Base-by-base conservation (phyloP, 345 rosid species). In the Citrus mangshanensis region DNA sequence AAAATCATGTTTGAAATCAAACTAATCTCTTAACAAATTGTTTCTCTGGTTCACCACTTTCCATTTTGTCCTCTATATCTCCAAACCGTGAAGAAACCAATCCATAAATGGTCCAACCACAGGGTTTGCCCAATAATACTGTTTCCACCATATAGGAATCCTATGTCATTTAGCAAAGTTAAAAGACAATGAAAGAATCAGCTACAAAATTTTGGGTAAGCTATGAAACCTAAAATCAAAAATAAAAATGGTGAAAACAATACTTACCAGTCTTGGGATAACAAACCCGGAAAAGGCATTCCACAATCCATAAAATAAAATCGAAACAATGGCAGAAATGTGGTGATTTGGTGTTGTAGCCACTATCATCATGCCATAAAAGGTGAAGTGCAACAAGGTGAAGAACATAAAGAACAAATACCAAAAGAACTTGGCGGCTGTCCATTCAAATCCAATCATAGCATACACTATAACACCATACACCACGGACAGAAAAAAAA, bases 111-210 rank as follows among this genome's bases (percentile, higher is more conserved):
- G 87, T 86, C 91, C 91, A 91, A 24, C 40, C 19, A 88, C 68
- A 0, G 91, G 94, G 73, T 85, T 79, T 9, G 51, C 92, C 91
- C 94, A 89, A 70, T 70, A 88, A 77, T 89, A 88, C 91, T 91
- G 88, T 83, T 89, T 89, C 92, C 91, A 91, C 92, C 92, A 89
- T 7, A 84, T 28, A 2, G 88, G 92, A 60, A 88, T 77, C 77
- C 88, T 88, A 90, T 88, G 89, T 74, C 46, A 73, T 30, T 64
- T 4, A 77, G 65, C 21, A 24, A 25, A 40, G 54, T 68, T 9
- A 5, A 30, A 51, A 49, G 42, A 65, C 35, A 21, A 16, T 8
- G 24, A 40, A 18, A 12, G 37, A 63, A 75, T 25, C 18, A 62
- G 65, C 7, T 22, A n/a, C 0, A 2, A 10, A 25, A 13, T 35